phyloP scores from a whole-genome alignment of 257 asterid genomes.

The Schizonepeta tenuifolia region DNA sequence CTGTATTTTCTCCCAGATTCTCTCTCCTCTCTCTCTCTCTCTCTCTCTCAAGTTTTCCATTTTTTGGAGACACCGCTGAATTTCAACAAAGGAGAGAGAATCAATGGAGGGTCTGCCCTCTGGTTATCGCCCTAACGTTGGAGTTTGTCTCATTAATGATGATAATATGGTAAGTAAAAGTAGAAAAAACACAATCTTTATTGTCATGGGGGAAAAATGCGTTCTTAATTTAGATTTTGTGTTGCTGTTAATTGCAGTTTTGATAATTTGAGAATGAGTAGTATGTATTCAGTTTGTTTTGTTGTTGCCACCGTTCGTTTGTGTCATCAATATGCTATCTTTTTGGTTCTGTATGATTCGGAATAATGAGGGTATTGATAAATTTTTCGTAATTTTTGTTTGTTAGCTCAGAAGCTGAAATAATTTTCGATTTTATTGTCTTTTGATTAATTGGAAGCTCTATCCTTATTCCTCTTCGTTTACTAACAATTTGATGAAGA shows the following conservation, averaged over 20 bases:
- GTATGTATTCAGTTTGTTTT: not conserved
- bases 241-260: not conserved
- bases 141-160: constrained; percentile 87
- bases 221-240: constrained; percentile 18
- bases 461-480: not conserved
- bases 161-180: constrained; percentile 60
- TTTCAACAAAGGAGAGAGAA: constrained; percentile 21
- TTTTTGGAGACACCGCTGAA: not conserved
- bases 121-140: constrained; percentile 99
- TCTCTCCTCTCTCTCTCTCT: constrained; percentile 20
- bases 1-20: constrained; percentile 33
- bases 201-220: not conserved
- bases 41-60: constrained; percentile 17
- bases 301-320: too few relatives aligned
- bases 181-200: not conserved
- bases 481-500: not conserved
- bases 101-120: constrained; percentile 95
- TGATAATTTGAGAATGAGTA: constrained; percentile 10
- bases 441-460: constrained; percentile 9
- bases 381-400: constrained; percentile 10
- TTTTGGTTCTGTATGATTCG: constrained; percentile 15
- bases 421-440: not conserved
- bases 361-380: constrained; percentile 18
- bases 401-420: not conserved
- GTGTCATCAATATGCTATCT: constrained; percentile 17